Evolutionary conservation across 805 yeast species (phyloP), one percentile per base, ranked within the genome.

Genomic region (Yarrowia hollandica): DNA sequence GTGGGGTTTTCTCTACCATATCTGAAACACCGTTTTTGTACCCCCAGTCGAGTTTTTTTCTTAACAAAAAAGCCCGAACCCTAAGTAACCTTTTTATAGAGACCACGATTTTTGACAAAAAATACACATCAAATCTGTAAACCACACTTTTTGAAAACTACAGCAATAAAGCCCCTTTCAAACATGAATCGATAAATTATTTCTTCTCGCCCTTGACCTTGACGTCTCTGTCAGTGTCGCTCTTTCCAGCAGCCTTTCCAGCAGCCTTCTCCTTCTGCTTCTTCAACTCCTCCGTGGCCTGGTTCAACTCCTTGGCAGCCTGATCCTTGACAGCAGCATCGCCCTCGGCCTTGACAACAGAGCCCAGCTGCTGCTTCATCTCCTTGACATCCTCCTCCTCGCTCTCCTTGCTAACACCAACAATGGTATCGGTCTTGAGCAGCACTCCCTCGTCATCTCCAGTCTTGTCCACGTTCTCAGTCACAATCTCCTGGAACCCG

Each of bases 161-260:
- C 6, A 14, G 5, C 33, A 10, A 2, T 12, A 11, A 15, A 15
- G 22, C n/a, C 11, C 5, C 38, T 9, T 39, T 22, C 44, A 39
- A 39, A 39, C 41, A 39, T 22, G 44, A 39, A 39, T 39, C 44
- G 44, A 39, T 41, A 41, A 41, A 41, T 41, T 41, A 41, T 39
- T 39, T 39, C 33, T 41, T 41, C 33, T 41, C 33, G 11, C 30
- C 22, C 30, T 35, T 35, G n/a, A n/a, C n/a, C 4, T 4, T 16
- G 7, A 14, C 38, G 18, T 19, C 21, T 21, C 18, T 34, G 19
- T 15, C 35, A 11, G 34, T 16, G 21, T 18, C 34, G 15, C 38
- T 22, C 6, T 18, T n/a, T n/a, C n/a, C n/a, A n/a, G n/a, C 22
- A 11, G 18, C 38, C 38, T 34, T 34, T 14, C 16, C 38, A 7